Percentiles rank a stretch among this genome's conserved stretches.
phyloP scores from a whole-genome alignment of 805 yeast species.

The Wickerhamiella azyma region DNA sequence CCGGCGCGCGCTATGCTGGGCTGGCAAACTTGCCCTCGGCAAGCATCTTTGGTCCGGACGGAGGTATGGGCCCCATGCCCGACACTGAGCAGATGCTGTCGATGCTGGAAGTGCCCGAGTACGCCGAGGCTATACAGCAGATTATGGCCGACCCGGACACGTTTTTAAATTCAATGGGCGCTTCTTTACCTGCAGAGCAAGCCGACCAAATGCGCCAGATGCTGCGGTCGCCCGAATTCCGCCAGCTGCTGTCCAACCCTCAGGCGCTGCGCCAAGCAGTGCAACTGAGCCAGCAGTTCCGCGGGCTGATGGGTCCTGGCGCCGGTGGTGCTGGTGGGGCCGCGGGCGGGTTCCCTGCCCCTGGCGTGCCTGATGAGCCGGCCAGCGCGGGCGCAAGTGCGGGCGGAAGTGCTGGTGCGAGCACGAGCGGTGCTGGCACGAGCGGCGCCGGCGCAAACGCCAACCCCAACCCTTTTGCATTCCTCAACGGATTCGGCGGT shows the following conservation, averaged over 20 bases:
- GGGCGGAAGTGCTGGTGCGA: too few species aligned
- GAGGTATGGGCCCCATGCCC: constrained; percentile 72
- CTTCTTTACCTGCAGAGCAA: constrained; percentile 62
- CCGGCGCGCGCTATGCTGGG: constrained; percentile 95
- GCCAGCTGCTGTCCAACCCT: constrained; percentile 73
- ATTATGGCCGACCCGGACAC: constrained; percentile 39
- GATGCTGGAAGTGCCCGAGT: constrained; percentile 69
- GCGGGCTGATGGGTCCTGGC: constrained; percentile 31
- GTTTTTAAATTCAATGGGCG: constrained; percentile 73
- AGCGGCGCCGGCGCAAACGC: too few species aligned
- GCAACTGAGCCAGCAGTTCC: constrained; percentile 36
- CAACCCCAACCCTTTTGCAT: not conserved
- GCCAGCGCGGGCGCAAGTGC: constrained; percentile 12
- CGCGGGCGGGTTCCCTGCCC: constrained; percentile 20
- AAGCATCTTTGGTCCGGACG: constrained; percentile 86
- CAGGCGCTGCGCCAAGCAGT: constrained; percentile 71
- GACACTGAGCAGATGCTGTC: constrained; percentile 59
- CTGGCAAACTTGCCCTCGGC: constrained; percentile 76
- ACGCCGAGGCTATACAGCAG: constrained; percentile 69
- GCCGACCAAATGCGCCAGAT: constrained; percentile 64
- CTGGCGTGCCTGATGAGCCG: constrained; percentile 23
- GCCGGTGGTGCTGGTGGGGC: constrained; percentile 32
- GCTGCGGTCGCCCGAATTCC: constrained; percentile 70
- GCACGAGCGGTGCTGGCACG: constrained; percentile 13
- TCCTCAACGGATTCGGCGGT: constrained; percentile 7